Evolutionary conservation across 192 early-diverging fungal species (phyloP).

Genomic region (Umbelopsis sp.): DNA sequence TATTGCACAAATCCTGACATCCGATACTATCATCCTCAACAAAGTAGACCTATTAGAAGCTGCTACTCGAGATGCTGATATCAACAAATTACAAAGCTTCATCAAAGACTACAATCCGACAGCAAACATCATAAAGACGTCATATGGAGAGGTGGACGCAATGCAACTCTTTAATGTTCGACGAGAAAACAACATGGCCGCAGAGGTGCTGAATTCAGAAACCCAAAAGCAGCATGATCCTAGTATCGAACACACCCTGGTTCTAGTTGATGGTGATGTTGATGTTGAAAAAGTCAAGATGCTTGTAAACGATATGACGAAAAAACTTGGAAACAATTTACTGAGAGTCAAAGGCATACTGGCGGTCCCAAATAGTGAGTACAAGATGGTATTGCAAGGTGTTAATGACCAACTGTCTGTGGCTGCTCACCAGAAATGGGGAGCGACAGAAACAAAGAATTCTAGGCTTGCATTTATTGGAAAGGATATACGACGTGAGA

Average conservation of each 20-base stretch:
- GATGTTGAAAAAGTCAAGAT: background rate
- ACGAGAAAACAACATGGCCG: background rate
- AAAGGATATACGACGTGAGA: background rate
- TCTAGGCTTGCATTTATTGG: constrained; percentile 21
- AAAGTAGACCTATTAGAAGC: constrained; percentile 15
- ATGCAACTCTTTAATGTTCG: background rate
- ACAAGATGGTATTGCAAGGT: constrained; percentile 17
- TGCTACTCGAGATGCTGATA: background rate
- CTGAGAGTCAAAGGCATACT: constrained; percentile 15
- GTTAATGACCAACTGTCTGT: background rate
- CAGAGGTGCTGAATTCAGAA: background rate
- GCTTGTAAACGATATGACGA: background rate
- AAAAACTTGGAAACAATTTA: background rate
- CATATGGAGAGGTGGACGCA: constrained; percentile 1
- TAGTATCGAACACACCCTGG: background rate
- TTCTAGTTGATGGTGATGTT: constrained; percentile 15
- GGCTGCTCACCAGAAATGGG: constrained; percentile 5
- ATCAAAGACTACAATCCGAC: constrained; percentile 9
- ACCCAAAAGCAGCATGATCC: constrained; percentile 19
- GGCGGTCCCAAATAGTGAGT: background rate
- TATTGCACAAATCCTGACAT: constrained; percentile 11
- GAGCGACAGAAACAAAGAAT: background rate
- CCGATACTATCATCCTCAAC: constrained; percentile 20
- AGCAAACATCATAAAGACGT: background rate
- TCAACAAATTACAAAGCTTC: constrained; percentile 1